Base-by-base conservation (phyloP, 345 rosid genomes). In the Eucalyptus decipiens region DNA sequence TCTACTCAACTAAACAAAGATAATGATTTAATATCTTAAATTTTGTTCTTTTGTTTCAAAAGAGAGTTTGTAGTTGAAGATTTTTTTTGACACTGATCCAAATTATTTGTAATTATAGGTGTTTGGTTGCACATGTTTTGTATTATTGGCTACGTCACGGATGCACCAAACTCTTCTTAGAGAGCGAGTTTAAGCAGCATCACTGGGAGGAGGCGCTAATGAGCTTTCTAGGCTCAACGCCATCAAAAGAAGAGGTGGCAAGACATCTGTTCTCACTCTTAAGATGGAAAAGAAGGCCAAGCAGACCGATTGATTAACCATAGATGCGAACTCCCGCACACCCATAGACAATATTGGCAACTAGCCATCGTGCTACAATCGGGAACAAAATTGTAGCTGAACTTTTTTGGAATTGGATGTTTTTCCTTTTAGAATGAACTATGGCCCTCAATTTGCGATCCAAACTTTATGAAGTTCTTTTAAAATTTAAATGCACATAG, bases 301-400 rank as follows among this genome's bases (percentile, higher is more conserved):
- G 42, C 3, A 37, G 2, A 76, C 28, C 30, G 4, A 76, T 76
- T 11, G 16, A 76, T 19, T 37, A 15, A 37, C 42, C 45, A 21
- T 3, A 19, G 26, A 76, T 21, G 15, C 3, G 5, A 76, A 37
- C 8, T 11, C 83, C 28, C 0, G 1, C 83, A 6, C 28, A 6
- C 28, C 23, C 5, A 9, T 37, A 76, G 16, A 40, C 28, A 37
- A 76, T 40, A 19, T 76, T 2, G 9, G 47, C 8, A 4, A 76
- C 47, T 76, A 76, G 30, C 45, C 28, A 76, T 37, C 8, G 3
- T 21, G 83, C 28, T 6, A 19, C 28, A 11, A 21, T 19, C 2
- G 0, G 47, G 8, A 76, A 24, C 47, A 40, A 24, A 10, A 11
- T 76, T 11, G 4, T 11, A 37, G 47, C 5, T 37, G 11, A 6